phyloP scores from a whole-genome alignment of 2,329 filamentous ascomycete species.

The Byssochlamys sp. region DNA sequence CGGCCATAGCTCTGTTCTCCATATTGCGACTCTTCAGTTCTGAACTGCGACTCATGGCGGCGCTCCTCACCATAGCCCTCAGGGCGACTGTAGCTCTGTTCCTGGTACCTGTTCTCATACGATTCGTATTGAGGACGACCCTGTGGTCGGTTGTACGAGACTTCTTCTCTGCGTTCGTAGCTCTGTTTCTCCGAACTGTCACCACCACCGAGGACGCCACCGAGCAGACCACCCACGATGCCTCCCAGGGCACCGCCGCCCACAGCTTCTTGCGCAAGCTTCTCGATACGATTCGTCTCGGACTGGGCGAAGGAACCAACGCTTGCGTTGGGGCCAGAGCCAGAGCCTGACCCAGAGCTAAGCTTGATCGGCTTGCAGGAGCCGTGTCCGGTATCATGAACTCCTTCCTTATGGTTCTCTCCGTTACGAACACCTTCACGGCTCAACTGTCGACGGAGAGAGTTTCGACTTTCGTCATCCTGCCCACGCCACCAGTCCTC shows the following conservation, averaged over 20 bases:
- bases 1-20: background rate
- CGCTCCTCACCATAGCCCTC: constrained; percentile 11
- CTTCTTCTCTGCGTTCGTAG: constrained; percentile 8
- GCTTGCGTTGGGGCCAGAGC: constrained; percentile 11
- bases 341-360: constrained; percentile 12
- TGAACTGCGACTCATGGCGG: background rate
- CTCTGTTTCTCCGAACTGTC: constrained; percentile 14
- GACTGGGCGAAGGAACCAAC: constrained; percentile 4
- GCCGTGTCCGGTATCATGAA: constrained; percentile 74
- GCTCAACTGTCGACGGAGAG: constrained; percentile 65
- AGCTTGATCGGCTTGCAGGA: constrained; percentile 72
- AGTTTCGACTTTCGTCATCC: constrained; percentile 51
- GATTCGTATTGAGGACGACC: background rate
- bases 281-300: constrained; percentile 28
- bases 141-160: constrained; percentile 5
- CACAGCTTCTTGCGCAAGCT: constrained; percentile 50
- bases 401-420: constrained; percentile 77
- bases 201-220: constrained; percentile 47
- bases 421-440: constrained; percentile 67
- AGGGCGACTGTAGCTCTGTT: constrained; percentile 5
- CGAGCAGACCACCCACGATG: constrained; percentile 59
- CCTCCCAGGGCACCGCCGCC: constrained; percentile 59
- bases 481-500: constrained; percentile 72
- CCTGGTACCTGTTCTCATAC: background rate
- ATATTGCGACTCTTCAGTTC: background rate